Conservation (phyloP, 768 basidiomycete species). For the Boletus subparvulus region DNA sequence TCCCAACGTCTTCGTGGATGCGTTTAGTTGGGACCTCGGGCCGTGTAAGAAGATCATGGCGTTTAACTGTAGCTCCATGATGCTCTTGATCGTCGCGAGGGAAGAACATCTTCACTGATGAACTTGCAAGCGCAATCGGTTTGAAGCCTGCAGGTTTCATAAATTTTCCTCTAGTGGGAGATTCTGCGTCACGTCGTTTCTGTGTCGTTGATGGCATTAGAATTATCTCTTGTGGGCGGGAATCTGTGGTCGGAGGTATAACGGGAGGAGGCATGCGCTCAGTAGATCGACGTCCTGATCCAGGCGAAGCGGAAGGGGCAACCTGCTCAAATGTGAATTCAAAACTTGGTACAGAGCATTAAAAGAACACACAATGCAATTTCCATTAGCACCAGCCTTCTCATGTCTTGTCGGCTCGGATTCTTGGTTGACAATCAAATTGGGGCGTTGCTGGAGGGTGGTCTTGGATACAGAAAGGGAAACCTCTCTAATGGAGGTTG, state of each 20-base stretch:
- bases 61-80: conserved; percentile 22
- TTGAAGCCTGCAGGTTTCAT: conserved; percentile 58
- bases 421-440: conserved; percentile 21
- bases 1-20: conserved; percentile 19
- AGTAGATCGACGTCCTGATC: conserved; percentile 19
- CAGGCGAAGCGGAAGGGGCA: conserved; percentile 21
- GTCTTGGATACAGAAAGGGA: conserved; percentile 34
- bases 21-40: conserved; percentile 32
- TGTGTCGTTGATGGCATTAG: conserved; percentile 8
- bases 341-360: background rate
- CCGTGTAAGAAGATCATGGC: conserved; percentile 16
- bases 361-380: conserved; percentile 28
- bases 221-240: conserved; percentile 11
- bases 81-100: conserved; percentile 75
- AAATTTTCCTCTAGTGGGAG: conserved; percentile 18
- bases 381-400: conserved; percentile 38
- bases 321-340: conserved; percentile 19
- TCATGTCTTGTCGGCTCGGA: conserved; percentile 36
- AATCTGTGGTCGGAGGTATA: conserved; percentile 23
- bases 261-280: conserved; percentile 36
- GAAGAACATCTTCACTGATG: conserved; percentile 75
- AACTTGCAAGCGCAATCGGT: conserved; percentile 55
- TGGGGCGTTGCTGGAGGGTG: conserved; percentile 21
- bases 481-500: conserved; percentile 40
- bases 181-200: conserved; percentile 18